Evolutionary conservation across 129 eudicot genomes (phyloP), one percentile per base, ranked within the genome.

Genomic region (Arctium minus): DNA sequence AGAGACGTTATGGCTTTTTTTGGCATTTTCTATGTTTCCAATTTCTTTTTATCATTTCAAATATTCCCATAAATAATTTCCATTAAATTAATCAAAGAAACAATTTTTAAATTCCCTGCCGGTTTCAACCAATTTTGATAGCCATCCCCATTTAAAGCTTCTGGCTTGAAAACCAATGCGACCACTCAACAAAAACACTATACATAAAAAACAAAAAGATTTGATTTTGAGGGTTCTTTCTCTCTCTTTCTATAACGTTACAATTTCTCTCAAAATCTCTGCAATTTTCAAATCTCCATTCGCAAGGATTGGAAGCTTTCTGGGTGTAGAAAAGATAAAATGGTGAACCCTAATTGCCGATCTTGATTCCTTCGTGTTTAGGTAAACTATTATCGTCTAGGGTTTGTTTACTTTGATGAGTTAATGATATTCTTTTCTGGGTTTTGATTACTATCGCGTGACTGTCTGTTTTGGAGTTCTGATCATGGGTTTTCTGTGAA

Each of bases 1-100:
- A 92, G 97, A 92, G 98, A 90, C 98, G 97, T 94, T 94, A 85
- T 75, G 83, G 71, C 77, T 80, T 84, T 84, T 22, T 87, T 87
- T 84, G 86, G 84, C 91, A 76, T 86, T 90, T 90, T 86, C 80
- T 77, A 86, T 27, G 48, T 31, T 27, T 46, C 81, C 12, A 31
- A 37, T 72, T 38, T 64, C 68, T 40, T 68, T 77, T 78, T 39
- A 40, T 27, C 6, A 48, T 81, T 79, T 35, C 74, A 65, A 82
- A 64, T 53, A 53, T 35, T 71, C 84, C 65, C 70, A 74, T 38
- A 60, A 75, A 75, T 30, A 78, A 44, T 72, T 78, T 17, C 5
- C 76, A 82, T 36, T 72, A 46, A 74, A 84, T 35, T 36, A 80
- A 65, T 65, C 32, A 72, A 69, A 50, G 12, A 56, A 31, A 70